phyloP scores from a whole-genome alignment of 2,329 filamentous ascomycete genomes.

The Magnaporthiopsis incrustans region DNA sequence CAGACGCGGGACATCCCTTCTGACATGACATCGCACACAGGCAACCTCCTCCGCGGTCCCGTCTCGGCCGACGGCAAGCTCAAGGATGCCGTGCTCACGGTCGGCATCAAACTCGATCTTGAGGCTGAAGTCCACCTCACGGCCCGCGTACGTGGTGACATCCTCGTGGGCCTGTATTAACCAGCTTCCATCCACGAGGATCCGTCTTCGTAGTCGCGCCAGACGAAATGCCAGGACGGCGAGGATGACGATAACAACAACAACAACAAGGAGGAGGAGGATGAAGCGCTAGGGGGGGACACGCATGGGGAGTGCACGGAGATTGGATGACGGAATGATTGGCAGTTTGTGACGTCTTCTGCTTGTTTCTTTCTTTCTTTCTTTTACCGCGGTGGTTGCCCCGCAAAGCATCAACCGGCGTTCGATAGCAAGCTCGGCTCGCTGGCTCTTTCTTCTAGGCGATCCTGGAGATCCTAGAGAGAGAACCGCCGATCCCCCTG shows the following conservation, averaged over 20 bases:
- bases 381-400: background rate
- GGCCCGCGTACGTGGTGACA: conserved; percentile 52
- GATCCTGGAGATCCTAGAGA: background rate
- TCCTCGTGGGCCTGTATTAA: conserved; percentile 49
- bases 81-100: conserved; percentile 48
- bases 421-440: background rate
- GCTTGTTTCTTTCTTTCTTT: background rate
- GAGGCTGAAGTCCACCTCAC: conserved; percentile 56
- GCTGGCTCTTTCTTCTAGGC: background rate
- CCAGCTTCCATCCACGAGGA: background rate
- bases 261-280: background rate
- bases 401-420: conserved; percentile 1
- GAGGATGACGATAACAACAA: background rate
- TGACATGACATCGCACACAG: conserved; percentile 20
- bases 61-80: conserved; percentile 48
- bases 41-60: conserved; percentile 48
- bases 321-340: background rate
- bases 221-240: background rate
- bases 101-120: conserved; percentile 56
- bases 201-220: too few species aligned
- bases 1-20: background rate
- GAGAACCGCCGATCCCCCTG: background rate
- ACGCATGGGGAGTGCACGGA: background rate
- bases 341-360: background rate
- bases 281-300: too few species aligned